A percentile compares a stretch with the other conserved stretches of the same genome.
Conservation (phyloP, 495 filamentous ascomycete genomes). For the Viridothelium virens region DNA sequence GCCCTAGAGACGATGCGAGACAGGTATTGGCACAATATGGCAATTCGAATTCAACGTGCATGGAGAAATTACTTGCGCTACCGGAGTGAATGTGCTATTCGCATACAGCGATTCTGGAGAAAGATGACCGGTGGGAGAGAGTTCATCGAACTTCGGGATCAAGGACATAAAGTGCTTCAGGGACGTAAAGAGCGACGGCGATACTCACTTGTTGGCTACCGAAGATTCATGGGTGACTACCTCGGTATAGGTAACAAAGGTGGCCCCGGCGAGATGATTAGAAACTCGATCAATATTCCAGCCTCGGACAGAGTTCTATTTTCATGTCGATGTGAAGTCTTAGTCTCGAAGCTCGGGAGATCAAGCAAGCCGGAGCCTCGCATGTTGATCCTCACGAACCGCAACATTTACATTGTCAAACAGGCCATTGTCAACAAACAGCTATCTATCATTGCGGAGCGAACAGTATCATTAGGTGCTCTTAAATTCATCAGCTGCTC, state of each 20-base stretch:
- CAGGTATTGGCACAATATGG: conserved; percentile 99
- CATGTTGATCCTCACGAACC: conserved; percentile 75
- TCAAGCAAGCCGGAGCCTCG: conserved; percentile 88
- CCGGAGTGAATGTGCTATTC: conserved; percentile 80
- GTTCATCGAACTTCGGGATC: conserved; percentile 76
- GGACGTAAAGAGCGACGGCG: conserved; percentile 84
- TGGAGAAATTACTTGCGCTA: conserved; percentile 96
- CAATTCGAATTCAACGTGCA: conserved; percentile 90
- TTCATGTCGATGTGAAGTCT: conserved; percentile 78
- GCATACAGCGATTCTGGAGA: conserved; percentile 93
- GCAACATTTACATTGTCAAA: conserved; percentile 76
- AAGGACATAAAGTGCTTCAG: conserved; percentile 77
- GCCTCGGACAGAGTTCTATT: conserved; percentile 69
- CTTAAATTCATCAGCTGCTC: conserved; percentile 80
- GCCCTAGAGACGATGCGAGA: conserved; percentile 97
- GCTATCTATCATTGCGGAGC: conserved; percentile 69
- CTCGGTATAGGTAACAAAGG: conserved; percentile 72
- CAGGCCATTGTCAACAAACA: conserved; percentile 79
- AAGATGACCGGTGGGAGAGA: conserved; percentile 81
- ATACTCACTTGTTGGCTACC: conserved; percentile 81
- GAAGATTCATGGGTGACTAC: conserved; percentile 93
- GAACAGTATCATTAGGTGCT: conserved; percentile 70
- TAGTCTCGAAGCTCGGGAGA: conserved; percentile 89
- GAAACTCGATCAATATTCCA: conserved; percentile 57
- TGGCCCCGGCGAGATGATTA: conserved; percentile 75